These are phyloP conservation scores for Saitozyma podzolica DNA, from an alignment of 768 basidiomycete genomes.

Conservation along the genomic window DNA sequence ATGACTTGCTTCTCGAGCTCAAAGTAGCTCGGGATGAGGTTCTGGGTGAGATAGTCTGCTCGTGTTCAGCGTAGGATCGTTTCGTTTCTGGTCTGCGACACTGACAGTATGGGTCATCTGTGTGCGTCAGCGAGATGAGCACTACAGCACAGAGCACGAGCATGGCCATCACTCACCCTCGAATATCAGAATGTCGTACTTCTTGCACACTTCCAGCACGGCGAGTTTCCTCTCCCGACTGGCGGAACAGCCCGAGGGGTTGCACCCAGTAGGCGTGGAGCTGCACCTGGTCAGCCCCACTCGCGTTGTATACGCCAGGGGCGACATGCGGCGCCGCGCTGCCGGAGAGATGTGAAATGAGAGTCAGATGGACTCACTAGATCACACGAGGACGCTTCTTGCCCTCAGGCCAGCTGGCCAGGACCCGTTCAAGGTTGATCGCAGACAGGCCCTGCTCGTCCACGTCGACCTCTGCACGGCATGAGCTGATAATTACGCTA, in stretches of 20 bases:
- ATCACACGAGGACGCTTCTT: slow-evolving; percentile 74
- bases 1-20: slow-evolving; percentile 68
- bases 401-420: slow-evolving; percentile 71
- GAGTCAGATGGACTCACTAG: slow-evolving; percentile 66
- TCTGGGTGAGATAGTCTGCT: slow-evolving; percentile 39
- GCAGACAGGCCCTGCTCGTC: slow-evolving; percentile 72
- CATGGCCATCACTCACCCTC: slow-evolving; percentile 80
- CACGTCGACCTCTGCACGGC: slow-evolving; percentile 67
- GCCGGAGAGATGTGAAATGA: background rate
- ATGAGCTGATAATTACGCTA: background rate
- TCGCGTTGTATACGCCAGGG: background rate
- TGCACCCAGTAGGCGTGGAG: slow-evolving; percentile 64
- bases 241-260: slow-evolving; percentile 80
- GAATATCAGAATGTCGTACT: slow-evolving; percentile 76
- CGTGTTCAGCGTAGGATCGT: too few species aligned
- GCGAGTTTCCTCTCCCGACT: slow-evolving; percentile 65
- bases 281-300: slow-evolving; percentile 7
- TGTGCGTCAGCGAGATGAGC: slow-evolving; percentile 8
- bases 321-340: background rate
- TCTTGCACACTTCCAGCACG: slow-evolving; percentile 68
- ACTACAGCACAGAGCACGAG: background rate
- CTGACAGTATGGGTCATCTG: slow-evolving; percentile 68
- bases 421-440: slow-evolving; percentile 61
- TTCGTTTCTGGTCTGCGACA: too few species aligned
- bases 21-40: slow-evolving; percentile 74